Conservation (phyloP, 2,329 filamentous ascomycete genomes). For the Fusarium secorum region DNA sequence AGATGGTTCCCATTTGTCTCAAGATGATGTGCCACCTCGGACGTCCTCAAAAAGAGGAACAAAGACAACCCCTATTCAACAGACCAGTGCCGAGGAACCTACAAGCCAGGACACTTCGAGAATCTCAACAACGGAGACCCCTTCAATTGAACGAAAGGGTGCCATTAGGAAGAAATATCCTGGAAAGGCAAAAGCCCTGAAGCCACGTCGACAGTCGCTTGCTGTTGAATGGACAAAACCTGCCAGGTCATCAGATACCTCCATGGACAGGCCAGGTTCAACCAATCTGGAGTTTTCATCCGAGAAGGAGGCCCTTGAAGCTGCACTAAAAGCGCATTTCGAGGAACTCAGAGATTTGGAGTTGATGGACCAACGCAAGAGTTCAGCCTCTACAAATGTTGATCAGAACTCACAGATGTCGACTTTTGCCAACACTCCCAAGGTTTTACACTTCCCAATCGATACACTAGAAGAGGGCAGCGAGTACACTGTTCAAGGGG, state of each 20-base stretch:
- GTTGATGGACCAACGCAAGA: neutral
- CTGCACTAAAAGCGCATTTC: slow-evolving; percentile 26
- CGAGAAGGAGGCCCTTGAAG: slow-evolving; percentile 27
- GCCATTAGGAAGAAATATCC: slow-evolving; percentile 29
- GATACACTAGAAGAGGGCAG: neutral
- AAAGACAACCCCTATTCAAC: neutral
- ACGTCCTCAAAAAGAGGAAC: slow-evolving; percentile 39
- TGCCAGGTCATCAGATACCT: neutral
- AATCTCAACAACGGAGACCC: neutral
- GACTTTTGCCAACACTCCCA: neutral
- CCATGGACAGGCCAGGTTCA: neutral
- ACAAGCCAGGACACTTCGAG: neutral
- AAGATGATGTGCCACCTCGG: slow-evolving; percentile 40
- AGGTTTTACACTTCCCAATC: neutral
- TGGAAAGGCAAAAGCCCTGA: neutral
- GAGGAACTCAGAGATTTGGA: slow-evolving; percentile 27
- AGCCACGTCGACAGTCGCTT: neutral
- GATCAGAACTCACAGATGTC: neutral
- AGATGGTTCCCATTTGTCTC: slow-evolving; percentile 28
- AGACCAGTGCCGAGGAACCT: neutral
- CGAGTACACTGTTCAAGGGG: neutral
- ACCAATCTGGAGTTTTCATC: slow-evolving; percentile 13
- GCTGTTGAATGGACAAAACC: slow-evolving; percentile 18
- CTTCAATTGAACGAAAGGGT: slow-evolving; percentile 27
- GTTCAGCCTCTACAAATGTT: neutral